These are phyloP conservation scores for Globisporangium iwayamae DNA, from an alignment of 352 stramenopile genomes.

Conservation along the genomic window DNA sequence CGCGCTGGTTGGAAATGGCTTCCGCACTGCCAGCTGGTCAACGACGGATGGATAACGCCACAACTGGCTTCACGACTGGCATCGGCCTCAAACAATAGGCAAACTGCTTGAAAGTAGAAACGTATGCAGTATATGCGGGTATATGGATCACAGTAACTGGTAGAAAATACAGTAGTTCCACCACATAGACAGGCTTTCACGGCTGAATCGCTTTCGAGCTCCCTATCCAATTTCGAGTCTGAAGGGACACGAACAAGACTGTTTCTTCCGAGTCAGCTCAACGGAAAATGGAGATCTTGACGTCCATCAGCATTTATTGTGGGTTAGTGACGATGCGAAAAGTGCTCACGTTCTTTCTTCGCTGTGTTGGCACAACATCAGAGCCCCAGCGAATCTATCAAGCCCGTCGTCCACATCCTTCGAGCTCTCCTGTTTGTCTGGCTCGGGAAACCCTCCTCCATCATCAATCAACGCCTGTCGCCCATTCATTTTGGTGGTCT, in stretches of 20 bases:
- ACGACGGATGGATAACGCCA: not conserved
- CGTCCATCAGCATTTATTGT: not conserved
- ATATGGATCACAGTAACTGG: too few species aligned
- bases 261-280: not conserved
- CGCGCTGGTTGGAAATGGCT: not conserved
- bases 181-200: not conserved
- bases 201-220: not conserved
- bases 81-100: not conserved
- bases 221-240: not conserved
- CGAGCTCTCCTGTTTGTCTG: not conserved
- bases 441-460: not conserved
- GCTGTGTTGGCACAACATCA: not conserved
- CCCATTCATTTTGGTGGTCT: not conserved
- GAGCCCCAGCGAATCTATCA: not conserved
- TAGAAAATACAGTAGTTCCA: not conserved
- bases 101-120: too few species aligned
- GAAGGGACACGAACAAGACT: slow-evolving; percentile 9
- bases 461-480: not conserved
- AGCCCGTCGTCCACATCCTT: not conserved
- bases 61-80: not conserved
- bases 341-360: not conserved
- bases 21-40: not conserved
- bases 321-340: not conserved
- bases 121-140: too few species aligned
- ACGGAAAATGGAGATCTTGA: not conserved